Conservation (phyloP, 768 basidiomycete genomes). For the Xanthoconium stramineum region DNA sequence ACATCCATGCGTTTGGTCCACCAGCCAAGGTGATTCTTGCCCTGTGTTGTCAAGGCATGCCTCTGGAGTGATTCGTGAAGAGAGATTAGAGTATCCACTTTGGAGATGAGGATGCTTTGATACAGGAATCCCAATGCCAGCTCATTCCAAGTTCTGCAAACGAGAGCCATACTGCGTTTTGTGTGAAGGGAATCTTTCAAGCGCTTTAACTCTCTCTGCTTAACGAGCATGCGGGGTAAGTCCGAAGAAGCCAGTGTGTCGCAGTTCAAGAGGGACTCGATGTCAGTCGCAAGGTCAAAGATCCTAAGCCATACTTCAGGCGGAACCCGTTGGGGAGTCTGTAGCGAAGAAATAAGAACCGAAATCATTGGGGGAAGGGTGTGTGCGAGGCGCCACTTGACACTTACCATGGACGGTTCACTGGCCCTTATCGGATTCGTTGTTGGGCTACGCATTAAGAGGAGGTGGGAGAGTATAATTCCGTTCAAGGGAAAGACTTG, state of each 20-base stretch:
- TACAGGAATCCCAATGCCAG: conserved; percentile 24
- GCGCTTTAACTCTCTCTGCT: conserved; percentile 10
- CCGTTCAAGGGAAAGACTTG: background rate
- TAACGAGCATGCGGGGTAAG: conserved; percentile 18
- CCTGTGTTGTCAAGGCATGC: background rate
- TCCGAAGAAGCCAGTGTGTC: conserved; percentile 11
- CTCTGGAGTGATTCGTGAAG: conserved; percentile 15
- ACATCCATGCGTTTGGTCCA: conserved; percentile 29
- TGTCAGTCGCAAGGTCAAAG: conserved; percentile 20
- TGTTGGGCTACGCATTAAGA: background rate
- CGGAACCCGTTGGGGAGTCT: conserved; percentile 13
- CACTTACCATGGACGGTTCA: background rate
- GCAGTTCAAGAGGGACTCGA: conserved; percentile 11
- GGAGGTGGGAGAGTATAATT: conserved; percentile 1
- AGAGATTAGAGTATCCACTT: conserved; percentile 13
- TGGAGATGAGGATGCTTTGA: conserved; percentile 21
- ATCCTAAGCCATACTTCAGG: conserved; percentile 31
- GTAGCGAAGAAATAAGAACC: background rate
- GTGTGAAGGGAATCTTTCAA: conserved; percentile 23
- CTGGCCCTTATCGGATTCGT: background rate
- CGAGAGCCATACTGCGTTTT: conserved; percentile 21
- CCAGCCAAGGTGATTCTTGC: conserved; percentile 17
- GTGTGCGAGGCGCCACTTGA: background rate
- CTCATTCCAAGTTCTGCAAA: conserved; percentile 24
- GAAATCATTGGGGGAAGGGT: conserved; percentile 12